A percentile compares a stretch with the other conserved stretches of the same genome.
Conservation (phyloP, 179 eudicot species). For the Actinidia arguta region DNA sequence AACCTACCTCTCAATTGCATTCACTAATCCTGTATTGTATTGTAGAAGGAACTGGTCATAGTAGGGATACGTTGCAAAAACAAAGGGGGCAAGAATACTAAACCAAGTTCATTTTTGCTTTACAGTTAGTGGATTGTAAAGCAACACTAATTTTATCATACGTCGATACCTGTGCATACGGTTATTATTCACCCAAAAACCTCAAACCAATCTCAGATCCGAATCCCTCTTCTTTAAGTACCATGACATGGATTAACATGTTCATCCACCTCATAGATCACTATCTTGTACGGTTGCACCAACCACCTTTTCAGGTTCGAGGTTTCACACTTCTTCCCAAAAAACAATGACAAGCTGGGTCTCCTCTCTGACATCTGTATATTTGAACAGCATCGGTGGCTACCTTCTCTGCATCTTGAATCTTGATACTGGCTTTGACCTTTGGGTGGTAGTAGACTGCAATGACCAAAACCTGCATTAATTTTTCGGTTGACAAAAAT, state of each 20-base stretch:
- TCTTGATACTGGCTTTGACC: slow-evolving; percentile 87
- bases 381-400: slow-evolving; percentile 3
- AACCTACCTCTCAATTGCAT: neutral
- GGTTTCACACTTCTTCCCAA: neutral
- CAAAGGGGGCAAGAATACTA: neutral
- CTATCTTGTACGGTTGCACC: neutral
- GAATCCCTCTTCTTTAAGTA: neutral
- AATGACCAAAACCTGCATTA: neutral
- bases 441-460: slow-evolving; percentile 33
- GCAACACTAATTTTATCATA: no score
- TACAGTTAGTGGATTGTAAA: no score
- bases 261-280: neutral
- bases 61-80: no score
- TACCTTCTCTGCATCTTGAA: slow-evolving; percentile 79
- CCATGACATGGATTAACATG: neutral
- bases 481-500: neutral
- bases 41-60: neutral
- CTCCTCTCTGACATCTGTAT: neutral
- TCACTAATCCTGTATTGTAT: neutral
- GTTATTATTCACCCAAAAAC: neutral
- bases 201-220: neutral
- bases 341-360: neutral
- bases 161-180: no score
- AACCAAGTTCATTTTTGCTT: no score
- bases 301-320: neutral